Base-by-base conservation (phyloP, 257 asterid species). In the Gynochthodes officinalis region DNA sequence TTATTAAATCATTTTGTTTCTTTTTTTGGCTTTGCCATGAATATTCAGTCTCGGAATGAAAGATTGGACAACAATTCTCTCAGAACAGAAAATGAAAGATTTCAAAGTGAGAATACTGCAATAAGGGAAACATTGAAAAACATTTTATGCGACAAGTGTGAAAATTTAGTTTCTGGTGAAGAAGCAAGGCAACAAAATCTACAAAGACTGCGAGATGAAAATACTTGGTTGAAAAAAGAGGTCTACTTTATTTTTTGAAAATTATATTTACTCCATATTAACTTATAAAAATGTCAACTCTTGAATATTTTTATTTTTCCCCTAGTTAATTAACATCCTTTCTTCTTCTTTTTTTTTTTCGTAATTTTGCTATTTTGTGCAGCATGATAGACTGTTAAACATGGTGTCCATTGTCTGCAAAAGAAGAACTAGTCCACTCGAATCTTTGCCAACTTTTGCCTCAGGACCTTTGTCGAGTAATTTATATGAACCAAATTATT, bases 71-170 rank as follows among this genome's bases (percentile, higher is more conserved):
- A 87, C 70, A 76, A 67, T 73, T 27, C 79, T 53, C 90, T 89
- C 42, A 83, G 82, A 40, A 21, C 77, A 4, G 89, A 89, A 67
- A 91, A 87, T 71, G 89, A 86, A 64, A 84, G 74, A 59, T 71
- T 86, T 44, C 88, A 72, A 32, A 71, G 79, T 37, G 89, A 89
- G 82, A 87, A 89, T 76, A 77, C 83, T 30, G 88, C 88, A 27
- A 77, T 87, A 80, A 84, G 71, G 71, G 87, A 85, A 61, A 82
- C 88, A 4, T 60, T 89, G 72, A 75, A 71, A 68, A 87, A 69
- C 77, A 42, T 79, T 18, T 8, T 71, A 0, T 89, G 92, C 77
- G 83, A 75, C 0, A 35, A 69, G 4, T 89, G 96, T 62, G 79
- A 72, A 25, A 87, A 84, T 61, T 69, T 82, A 13, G 61, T 72